A percentile compares a stretch with the other conserved stretches of the same genome.
phyloP scores from a whole-genome alignment of 257 asterid species.

The Nicotiana otophora region DNA sequence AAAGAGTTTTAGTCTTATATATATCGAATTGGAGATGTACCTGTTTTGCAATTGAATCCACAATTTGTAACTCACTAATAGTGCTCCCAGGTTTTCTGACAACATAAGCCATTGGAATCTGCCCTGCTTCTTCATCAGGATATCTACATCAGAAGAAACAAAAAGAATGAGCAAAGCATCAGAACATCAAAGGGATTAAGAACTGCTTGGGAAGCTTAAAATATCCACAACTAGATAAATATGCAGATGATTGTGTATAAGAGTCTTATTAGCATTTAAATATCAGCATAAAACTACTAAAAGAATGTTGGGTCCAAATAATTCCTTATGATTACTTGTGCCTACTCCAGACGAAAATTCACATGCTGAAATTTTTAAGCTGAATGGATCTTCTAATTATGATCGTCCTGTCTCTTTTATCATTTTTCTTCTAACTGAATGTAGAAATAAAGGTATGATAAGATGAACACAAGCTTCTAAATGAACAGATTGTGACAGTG shows the following conservation, averaged over 20 bases:
- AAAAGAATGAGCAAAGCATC: neutral
- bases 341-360: neutral
- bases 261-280: too few relatives aligned
- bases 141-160: slow-evolving; percentile 36
- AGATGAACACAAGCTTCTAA: neutral
- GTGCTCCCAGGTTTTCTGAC: slow-evolving; percentile 72
- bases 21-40: slow-evolving; percentile 19
- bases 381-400: too few relatives aligned
- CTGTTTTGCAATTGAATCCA: slow-evolving; percentile 66
- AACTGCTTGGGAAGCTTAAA: neutral
- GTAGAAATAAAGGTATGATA: neutral
- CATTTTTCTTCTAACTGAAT: neutral
- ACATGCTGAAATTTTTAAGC: neutral
- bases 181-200: neutral
- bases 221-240: neutral
- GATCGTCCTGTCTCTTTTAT: neutral
- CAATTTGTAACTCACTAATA: slow-evolving; percentile 56
- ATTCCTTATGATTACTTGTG: neutral
- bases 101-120: slow-evolving; percentile 91
- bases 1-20: neutral
- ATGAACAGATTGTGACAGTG: neutral
- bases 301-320: neutral
- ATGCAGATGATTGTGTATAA: too few relatives aligned
- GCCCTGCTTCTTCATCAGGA: slow-evolving; percentile 94
- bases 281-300: too few relatives aligned